Percentiles rank a stretch among this genome's conserved stretches.
Conservation (phyloP, 108 stramenopile genomes). For the Cyclotella sp. region DNA sequence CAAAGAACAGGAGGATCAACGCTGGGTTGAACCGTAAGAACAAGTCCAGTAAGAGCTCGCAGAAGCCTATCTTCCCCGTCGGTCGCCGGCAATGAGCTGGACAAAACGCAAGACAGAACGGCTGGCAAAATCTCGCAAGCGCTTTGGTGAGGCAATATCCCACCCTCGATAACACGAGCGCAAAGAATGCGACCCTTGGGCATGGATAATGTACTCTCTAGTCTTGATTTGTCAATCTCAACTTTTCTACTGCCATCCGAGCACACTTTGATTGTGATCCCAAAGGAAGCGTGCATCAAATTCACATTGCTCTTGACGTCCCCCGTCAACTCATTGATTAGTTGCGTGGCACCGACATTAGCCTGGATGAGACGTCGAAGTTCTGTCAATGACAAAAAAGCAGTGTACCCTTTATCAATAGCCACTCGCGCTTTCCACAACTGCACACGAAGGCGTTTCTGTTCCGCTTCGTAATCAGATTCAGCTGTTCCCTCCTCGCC, state of each 20-base stretch:
- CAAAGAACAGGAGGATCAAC: constrained; percentile 52
- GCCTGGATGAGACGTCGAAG: constrained; percentile 61
- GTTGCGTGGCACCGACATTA: constrained; percentile 41
- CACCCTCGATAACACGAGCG: constrained; percentile 74
- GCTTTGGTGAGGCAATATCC: constrained; percentile 75
- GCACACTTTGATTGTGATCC: constrained; percentile 44
- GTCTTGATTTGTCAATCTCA: constrained; percentile 37
- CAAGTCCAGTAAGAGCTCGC: constrained; percentile 59
- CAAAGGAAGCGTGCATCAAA: constrained; percentile 73
- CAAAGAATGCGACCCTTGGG: constrained; percentile 77
- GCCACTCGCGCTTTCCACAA: constrained; percentile 86
- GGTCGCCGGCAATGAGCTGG: constrained; percentile 14
- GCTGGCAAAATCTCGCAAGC: constrained; percentile 70
- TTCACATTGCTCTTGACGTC: constrained; percentile 74
- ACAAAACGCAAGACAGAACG: constrained; percentile 47
- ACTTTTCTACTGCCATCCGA: constrained; percentile 32
- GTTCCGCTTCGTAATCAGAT: constrained; percentile 37
- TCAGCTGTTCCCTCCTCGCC: constrained; percentile 52
- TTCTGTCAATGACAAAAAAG: constrained; percentile 73
- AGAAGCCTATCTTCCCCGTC: constrained; percentile 67
- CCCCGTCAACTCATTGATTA: constrained; percentile 56
- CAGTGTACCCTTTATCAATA: constrained; percentile 82
- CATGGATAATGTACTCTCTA: constrained; percentile 56
- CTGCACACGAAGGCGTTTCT: constrained; percentile 52
- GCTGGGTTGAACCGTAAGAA: constrained; percentile 57